Evolutionary conservation across 2,329 filamentous ascomycete species (phyloP).

Genomic region (Sporothrix brasiliensis): DNA sequence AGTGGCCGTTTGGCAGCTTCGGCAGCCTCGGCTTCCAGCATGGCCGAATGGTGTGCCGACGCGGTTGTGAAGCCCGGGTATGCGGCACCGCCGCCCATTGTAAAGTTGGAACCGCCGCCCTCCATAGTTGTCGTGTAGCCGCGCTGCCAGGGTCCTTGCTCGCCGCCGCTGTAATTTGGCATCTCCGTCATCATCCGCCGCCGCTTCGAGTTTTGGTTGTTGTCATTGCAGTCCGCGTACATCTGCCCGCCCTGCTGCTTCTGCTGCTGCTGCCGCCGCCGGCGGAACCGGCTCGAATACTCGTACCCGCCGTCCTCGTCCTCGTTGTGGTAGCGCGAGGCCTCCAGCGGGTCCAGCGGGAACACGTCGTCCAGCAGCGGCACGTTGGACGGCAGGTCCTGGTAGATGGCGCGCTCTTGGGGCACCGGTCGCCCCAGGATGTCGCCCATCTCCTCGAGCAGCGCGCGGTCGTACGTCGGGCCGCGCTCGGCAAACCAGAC

Average conservation of each 20-base stretch:
- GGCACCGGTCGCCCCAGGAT: slow-evolving; percentile 70
- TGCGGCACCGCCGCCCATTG: slow-evolving; percentile 49
- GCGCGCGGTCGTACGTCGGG: slow-evolving; percentile 65
- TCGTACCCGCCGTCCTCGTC: slow-evolving; percentile 30
- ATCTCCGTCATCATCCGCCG: slow-evolving; percentile 34
- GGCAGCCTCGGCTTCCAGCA: slow-evolving; percentile 39
- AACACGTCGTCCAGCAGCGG: slow-evolving; percentile 68
- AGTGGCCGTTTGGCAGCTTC: slow-evolving; percentile 41
- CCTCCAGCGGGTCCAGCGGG: slow-evolving; percentile 61
- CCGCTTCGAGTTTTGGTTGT: slow-evolving; percentile 38
- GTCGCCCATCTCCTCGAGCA: slow-evolving; percentile 67
- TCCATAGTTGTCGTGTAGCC: slow-evolving; percentile 66
- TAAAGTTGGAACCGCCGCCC: slow-evolving; percentile 57
- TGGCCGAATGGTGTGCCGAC: slow-evolving; percentile 54
- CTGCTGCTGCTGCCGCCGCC: not conserved
- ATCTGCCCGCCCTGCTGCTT: not conserved
- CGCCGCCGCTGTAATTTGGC: slow-evolving; percentile 26
- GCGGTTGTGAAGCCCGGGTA: slow-evolving; percentile 66
- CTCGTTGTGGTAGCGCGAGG: slow-evolving; percentile 25
- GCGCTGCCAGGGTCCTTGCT: slow-evolving; percentile 43
- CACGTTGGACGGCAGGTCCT: slow-evolving; percentile 56
- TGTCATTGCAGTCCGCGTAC: too few species aligned
- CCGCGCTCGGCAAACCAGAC: slow-evolving; percentile 62
- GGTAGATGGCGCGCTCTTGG: slow-evolving; percentile 56
- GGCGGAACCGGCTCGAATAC: not conserved